phyloP scores from a whole-genome alignment of 495 filamentous ascomycete species.

The Parathielavia hyrcaniae region DNA sequence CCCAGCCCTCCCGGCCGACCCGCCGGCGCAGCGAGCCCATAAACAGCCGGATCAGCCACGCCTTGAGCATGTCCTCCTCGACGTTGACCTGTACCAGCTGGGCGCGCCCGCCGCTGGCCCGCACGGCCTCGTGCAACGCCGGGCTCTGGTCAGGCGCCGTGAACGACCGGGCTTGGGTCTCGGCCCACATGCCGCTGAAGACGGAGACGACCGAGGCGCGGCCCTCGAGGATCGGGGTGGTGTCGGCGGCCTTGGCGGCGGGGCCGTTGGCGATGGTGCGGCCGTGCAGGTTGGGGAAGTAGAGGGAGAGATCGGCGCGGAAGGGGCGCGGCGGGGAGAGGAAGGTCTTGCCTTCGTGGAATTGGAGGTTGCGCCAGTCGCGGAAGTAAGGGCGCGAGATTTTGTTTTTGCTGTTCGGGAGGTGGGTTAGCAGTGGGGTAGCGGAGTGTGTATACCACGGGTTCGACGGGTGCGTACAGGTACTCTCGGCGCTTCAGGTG shows the following conservation, averaged over 20 bases:
- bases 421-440: neutral
- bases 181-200: constrained; percentile 77
- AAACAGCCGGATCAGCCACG: constrained; percentile 65
- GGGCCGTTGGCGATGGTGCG: constrained; percentile 54
- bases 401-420: constrained; percentile 42
- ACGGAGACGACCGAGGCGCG: constrained; percentile 71
- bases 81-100: constrained; percentile 82
- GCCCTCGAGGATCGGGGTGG: constrained; percentile 62
- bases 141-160: constrained; percentile 57
- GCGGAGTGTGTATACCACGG: neutral
- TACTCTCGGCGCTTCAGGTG: constrained; percentile 65
- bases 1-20: constrained; percentile 56
- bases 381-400: constrained; percentile 83
- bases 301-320: constrained; percentile 66
- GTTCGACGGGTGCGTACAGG: constrained; percentile 48
- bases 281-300: constrained; percentile 88
- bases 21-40: constrained; percentile 52
- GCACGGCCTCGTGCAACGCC: constrained; percentile 50
- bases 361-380: constrained; percentile 78
- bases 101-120: constrained; percentile 41
- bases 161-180: constrained; percentile 71
- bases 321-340: constrained; percentile 70
- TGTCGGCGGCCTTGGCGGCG: constrained; percentile 46
- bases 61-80: constrained; percentile 74
- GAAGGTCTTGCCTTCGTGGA: constrained; percentile 84